Conservation (phyloP, 2,329 filamentous ascomycete genomes). For the Aspergillus sp. region DNA sequence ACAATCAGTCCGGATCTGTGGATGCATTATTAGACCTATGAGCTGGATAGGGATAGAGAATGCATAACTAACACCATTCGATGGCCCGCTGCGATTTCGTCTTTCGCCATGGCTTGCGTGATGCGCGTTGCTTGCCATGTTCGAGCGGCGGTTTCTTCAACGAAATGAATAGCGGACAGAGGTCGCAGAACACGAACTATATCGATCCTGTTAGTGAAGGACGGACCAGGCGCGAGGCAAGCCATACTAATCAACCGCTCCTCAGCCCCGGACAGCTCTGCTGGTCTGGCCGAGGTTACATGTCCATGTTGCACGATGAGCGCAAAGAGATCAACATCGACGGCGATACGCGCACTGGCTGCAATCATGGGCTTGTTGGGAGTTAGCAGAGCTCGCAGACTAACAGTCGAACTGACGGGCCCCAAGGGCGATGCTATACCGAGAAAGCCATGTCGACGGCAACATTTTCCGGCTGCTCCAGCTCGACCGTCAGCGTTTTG, state of each 20-base stretch:
- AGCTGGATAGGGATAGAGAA: background rate
- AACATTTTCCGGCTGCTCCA: slow-evolving; percentile 2
- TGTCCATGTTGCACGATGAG: background rate
- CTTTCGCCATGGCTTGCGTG: slow-evolving; percentile 2
- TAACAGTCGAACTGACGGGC: background rate
- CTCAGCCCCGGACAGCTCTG: background rate
- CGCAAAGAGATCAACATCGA: slow-evolving; percentile 1
- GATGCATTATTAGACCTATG: background rate
- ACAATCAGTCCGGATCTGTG: background rate
- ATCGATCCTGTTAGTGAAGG: background rate
- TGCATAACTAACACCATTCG: background rate
- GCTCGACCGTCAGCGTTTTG: slow-evolving; percentile 2
- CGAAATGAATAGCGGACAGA: slow-evolving; percentile 2
- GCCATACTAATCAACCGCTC: background rate
- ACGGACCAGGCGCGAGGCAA: background rate
- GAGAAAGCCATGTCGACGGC: slow-evolving; percentile 5
- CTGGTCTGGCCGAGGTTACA: background rate
- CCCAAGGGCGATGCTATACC: background rate
- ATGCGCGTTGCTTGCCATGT: slow-evolving; percentile 5
- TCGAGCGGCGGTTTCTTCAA: background rate
- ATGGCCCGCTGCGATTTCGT: slow-evolving; percentile 6
- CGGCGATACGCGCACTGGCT: background rate
- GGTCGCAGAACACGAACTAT: slow-evolving; percentile 4
- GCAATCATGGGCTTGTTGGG: slow-evolving; percentile 4
- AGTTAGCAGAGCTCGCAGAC: background rate